phyloP scores from a whole-genome alignment of 768 basidiomycete genomes.

The Phaeolepiota aurea region DNA sequence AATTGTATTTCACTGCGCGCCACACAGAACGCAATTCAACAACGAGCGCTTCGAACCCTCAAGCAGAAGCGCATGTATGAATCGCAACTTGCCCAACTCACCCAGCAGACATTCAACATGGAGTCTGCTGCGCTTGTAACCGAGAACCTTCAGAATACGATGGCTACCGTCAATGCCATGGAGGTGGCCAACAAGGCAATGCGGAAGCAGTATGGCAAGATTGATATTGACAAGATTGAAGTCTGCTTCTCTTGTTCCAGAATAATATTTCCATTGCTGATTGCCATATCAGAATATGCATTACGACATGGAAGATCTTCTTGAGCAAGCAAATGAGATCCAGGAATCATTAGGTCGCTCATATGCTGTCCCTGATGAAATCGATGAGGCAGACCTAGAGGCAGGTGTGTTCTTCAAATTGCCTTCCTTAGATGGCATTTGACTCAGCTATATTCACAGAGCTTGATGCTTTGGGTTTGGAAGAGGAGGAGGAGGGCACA shows the following conservation, averaged over 20 bases:
- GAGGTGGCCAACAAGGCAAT: conserved; percentile 92
- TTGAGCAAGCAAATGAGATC: conserved; percentile 97
- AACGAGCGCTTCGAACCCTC: conserved; percentile 86
- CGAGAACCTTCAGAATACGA: conserved; percentile 97
- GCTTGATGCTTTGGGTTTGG: conserved; percentile 87
- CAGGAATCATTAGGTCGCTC: conserved; percentile 91
- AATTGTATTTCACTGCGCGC: too few relatives aligned
- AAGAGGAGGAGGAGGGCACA: conserved; percentile 84
- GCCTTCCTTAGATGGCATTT: background rate
- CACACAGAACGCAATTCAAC: conserved; percentile 82
- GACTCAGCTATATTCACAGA: conserved; percentile 37
- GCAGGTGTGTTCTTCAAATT: conserved; percentile 59
- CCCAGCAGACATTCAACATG: conserved; percentile 98
- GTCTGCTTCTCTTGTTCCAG: conserved; percentile 31
- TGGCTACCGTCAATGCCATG: conserved; percentile 99
- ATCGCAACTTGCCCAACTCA: conserved; percentile 78
- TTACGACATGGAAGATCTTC: conserved; percentile 94
- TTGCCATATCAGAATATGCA: conserved; percentile 67
- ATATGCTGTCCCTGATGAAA: conserved; percentile 94
- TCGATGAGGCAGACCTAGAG: conserved; percentile 96
- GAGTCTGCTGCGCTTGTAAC: conserved; percentile 92
- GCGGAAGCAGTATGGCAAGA: conserved; percentile 93
- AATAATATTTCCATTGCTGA: background rate
- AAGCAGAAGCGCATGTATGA: conserved; percentile 98
- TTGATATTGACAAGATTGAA: conserved; percentile 98